Percentiles rank a stretch among this genome's conserved stretches.
phyloP scores from a whole-genome alignment of 345 rosid species.

The Raphanus raphanistrum region DNA sequence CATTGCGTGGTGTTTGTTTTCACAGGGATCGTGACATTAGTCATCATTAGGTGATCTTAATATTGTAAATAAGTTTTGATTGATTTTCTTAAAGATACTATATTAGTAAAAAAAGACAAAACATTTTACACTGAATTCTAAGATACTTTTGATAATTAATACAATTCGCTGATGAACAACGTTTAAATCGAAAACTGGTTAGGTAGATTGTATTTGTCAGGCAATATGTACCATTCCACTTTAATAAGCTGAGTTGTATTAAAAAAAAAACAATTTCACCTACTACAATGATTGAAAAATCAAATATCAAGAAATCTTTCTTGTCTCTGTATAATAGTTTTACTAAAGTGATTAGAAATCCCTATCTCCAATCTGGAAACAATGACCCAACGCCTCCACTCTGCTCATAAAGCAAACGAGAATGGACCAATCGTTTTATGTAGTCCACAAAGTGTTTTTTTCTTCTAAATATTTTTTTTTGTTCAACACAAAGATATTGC shows the following conservation, averaged over 20 bases:
- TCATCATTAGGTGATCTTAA: not conserved
- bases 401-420: not conserved
- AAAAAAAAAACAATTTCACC: not conserved
- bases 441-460: not conserved
- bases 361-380: conserved; percentile 17
- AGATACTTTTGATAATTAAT: not conserved
- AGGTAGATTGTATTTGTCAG: not conserved
- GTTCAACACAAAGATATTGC: not conserved
- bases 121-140: not conserved
- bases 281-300: conserved; percentile 15
- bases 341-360: not conserved
- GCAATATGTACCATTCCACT: conserved; percentile 1
- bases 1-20: conserved; percentile 13
- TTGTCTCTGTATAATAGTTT: not conserved
- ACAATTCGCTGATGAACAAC: not conserved
- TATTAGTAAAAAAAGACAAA: not conserved
- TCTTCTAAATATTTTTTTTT: not conserved
- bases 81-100: not conserved
- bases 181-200: not conserved
- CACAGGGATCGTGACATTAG: conserved; percentile 4
- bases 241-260: conserved; percentile 1
- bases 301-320: not conserved
- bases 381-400: conserved; percentile 18
- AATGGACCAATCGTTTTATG: conserved; percentile 6
- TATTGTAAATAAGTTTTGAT: not conserved